A percentile compares a stretch with the other conserved stretches of the same genome.
Conservation (phyloP, 208 protist genomes). For the Herpetomonas samuelpessoai region DNA sequence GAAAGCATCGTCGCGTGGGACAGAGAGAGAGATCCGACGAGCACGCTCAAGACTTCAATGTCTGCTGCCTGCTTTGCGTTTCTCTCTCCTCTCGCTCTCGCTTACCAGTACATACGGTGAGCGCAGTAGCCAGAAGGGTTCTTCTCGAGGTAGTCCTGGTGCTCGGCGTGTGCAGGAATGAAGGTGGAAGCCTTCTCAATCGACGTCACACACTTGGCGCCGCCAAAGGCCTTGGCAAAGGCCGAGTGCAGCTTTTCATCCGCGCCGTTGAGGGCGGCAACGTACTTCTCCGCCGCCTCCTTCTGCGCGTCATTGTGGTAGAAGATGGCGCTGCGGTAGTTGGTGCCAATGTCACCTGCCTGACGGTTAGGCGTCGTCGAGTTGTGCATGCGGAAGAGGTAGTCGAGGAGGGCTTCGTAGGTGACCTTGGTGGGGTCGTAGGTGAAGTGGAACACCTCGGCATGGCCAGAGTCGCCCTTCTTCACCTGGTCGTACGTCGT, state of each 20-base stretch:
- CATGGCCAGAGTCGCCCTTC: slow-evolving; percentile 91
- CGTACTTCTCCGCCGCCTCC: slow-evolving; percentile 66
- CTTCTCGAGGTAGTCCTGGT: slow-evolving; percentile 86
- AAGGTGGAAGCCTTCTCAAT: slow-evolving; percentile 67
- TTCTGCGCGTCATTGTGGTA: slow-evolving; percentile 90
- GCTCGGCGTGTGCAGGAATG: slow-evolving; percentile 86
- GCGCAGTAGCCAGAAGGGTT: slow-evolving; percentile 78
- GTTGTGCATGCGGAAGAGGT: slow-evolving; percentile 96
- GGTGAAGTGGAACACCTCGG: slow-evolving; percentile 92
- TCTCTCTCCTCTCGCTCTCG: too few species aligned
- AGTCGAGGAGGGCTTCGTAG: slow-evolving; percentile 84
- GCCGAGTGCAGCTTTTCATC: slow-evolving; percentile 49
- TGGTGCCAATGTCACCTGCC: slow-evolving; percentile 88
- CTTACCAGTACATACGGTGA: slow-evolving; percentile 77
- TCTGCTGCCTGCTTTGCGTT: too few species aligned
- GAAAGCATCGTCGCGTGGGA: too few species aligned
- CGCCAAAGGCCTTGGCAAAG: slow-evolving; percentile 72
- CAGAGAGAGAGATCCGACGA: too few species aligned
- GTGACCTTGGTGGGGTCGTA: slow-evolving; percentile 81
- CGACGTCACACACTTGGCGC: slow-evolving; percentile 54
- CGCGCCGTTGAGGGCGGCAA: slow-evolving; percentile 61
- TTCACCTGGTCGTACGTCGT: slow-evolving; percentile 92
- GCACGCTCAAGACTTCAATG: too few species aligned
- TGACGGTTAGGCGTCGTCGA: slow-evolving; percentile 93
- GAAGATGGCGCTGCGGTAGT: slow-evolving; percentile 94